phyloP scores from a whole-genome alignment of 768 basidiomycete species.

The Leccinellum rugosiceps region DNA sequence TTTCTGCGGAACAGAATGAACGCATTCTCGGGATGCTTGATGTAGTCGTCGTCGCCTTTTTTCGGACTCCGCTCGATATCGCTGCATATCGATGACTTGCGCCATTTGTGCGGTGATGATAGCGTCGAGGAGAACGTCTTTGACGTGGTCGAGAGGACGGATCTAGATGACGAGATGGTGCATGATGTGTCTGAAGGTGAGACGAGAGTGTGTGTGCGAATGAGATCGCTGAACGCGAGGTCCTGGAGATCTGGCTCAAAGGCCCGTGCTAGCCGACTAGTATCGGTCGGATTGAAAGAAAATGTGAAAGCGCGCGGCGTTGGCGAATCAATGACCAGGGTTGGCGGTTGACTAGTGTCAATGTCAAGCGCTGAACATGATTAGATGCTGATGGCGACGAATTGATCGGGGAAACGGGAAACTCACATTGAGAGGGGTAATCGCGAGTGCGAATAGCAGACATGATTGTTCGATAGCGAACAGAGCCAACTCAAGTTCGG shows the following conservation, averaged over 20 bases:
- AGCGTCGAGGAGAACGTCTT: conserved; percentile 3
- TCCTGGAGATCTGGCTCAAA: no score
- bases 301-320: conserved; percentile 54
- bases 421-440: conserved; percentile 53
- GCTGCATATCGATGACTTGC: conserved; percentile 48
- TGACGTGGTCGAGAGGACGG: conserved; percentile 40
- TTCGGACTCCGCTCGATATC: conserved; percentile 47
- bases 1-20: conserved; percentile 82
- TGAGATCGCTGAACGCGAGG: no score
- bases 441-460: conserved; percentile 78
- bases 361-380: conserved; percentile 59
- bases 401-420: not conserved
- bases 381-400: conserved; percentile 5
- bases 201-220: no score
- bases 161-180: no score
- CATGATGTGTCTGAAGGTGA: no score
- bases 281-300: no score
- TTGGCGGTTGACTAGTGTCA: conserved; percentile 46
- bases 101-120: conserved; percentile 41
- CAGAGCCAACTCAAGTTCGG: conserved; percentile 36
- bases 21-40: conserved; percentile 81
- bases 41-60: conserved; percentile 78
- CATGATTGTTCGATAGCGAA: conserved; percentile 44
- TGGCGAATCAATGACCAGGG: conserved; percentile 54
- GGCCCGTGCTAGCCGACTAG: no score